phyloP scores from a whole-genome alignment of 768 basidiomycete species.

The Tricholoma terreum region DNA sequence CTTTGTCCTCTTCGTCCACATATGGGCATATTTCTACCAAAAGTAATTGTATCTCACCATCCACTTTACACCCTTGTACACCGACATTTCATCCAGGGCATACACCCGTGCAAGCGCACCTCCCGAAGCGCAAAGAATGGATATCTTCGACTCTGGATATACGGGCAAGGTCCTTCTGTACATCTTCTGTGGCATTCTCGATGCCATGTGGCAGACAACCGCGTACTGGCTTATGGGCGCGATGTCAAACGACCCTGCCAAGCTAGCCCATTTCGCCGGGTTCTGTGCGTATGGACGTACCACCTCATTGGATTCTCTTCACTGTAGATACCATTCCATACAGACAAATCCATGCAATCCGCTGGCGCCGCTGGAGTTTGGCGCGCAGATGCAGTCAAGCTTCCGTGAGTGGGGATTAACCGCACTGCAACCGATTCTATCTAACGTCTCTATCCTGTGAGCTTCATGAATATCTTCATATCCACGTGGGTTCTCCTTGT shows the following conservation, averaged over 20 bases:
- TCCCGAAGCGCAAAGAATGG: slow-evolving; percentile 43
- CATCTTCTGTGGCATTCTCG: slow-evolving; percentile 72
- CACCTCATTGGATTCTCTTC: no score
- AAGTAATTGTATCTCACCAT: slow-evolving; percentile 36
- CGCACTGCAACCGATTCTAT: no score
- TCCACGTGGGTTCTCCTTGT: slow-evolving; percentile 71
- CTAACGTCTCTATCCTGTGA: slow-evolving; percentile 17
- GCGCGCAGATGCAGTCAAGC: slow-evolving; percentile 59
- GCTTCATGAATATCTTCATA: slow-evolving; percentile 69
- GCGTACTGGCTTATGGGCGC: slow-evolving; percentile 84
- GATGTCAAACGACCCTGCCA: slow-evolving; percentile 80
- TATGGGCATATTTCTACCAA: slow-evolving; percentile 78
- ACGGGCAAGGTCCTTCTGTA: slow-evolving; percentile 59
- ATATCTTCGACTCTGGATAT: slow-evolving; percentile 56
- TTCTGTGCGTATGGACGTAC: slow-evolving; percentile 55
- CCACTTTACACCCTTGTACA: not conserved
- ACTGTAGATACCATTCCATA: no score
- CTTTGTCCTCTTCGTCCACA: slow-evolving; percentile 67
- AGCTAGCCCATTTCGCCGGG: slow-evolving; percentile 76
- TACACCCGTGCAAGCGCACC: slow-evolving; percentile 58
- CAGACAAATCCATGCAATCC: slow-evolving; percentile 74
- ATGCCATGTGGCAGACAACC: slow-evolving; percentile 84
- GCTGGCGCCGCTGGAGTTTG: slow-evolving; percentile 75
- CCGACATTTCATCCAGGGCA: slow-evolving; percentile 25
- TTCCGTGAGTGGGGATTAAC: slow-evolving; percentile 46